These are phyloP conservation scores for Drechmeria coniospora DNA, from an alignment of 2,329 filamentous ascomycete genomes.

Conservation along the genomic window DNA sequence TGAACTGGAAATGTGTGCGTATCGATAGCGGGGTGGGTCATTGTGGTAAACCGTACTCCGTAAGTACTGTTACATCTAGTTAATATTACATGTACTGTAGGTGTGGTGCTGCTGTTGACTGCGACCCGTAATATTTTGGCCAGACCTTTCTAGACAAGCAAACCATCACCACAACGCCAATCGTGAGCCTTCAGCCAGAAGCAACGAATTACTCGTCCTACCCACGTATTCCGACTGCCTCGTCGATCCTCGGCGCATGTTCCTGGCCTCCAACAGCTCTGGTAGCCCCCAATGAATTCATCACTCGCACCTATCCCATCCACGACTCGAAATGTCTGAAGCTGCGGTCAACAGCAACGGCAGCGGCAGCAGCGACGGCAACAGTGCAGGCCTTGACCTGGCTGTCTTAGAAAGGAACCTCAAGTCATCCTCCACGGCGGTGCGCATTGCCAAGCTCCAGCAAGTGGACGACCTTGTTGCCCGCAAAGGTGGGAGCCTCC, in stretches of 20 bases:
- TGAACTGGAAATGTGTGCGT: too few species aligned
- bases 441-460: slow-evolving; percentile 38
- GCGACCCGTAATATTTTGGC: too few species aligned
- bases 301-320: slow-evolving; percentile 8
- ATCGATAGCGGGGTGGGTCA: too few species aligned
- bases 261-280: slow-evolving; percentile 1
- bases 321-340: slow-evolving; percentile 20
- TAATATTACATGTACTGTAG: too few species aligned
- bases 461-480: slow-evolving; percentile 40
- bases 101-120: too few species aligned
- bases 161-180: too few species aligned
- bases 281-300: slow-evolving; percentile 19
- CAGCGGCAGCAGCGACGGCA: slow-evolving; percentile 29
- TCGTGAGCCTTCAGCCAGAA: too few species aligned
- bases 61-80: too few species aligned
- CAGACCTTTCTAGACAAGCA: too few species aligned
- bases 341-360: slow-evolving; percentile 21
- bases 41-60: too few species aligned
- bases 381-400: slow-evolving; percentile 31
- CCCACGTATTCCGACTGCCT: too few species aligned
- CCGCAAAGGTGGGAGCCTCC: slow-evolving; percentile 31
- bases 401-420: slow-evolving; percentile 32
- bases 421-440: slow-evolving; percentile 45
- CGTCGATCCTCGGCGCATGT: neutral
- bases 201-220: neutral